phyloP scores from a whole-genome alignment of 2,329 filamentous ascomycete genomes.

The Bipolaris cookei region DNA sequence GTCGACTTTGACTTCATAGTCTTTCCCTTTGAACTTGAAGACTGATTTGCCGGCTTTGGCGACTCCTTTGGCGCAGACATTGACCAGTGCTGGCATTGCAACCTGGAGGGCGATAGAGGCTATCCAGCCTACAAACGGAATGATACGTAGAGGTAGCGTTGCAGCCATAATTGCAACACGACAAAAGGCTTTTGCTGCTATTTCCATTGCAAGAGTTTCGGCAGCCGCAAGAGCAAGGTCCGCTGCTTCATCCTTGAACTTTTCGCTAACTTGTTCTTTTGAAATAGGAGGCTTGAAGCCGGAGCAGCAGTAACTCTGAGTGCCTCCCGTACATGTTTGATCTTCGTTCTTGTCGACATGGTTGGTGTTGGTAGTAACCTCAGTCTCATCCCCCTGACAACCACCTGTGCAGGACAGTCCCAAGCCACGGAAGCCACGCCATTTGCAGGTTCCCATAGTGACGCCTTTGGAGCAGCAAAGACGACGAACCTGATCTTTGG shows the following conservation, averaged over 20 bases:
- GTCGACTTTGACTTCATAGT: slow-evolving; percentile 26
- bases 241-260: not conserved
- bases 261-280: slow-evolving; percentile 3
- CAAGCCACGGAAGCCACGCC: slow-evolving; percentile 8
- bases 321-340: slow-evolving; percentile 37
- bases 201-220: slow-evolving; percentile 39
- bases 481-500: not conserved
- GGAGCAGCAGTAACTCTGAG: slow-evolving; percentile 27
- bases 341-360: slow-evolving; percentile 37
- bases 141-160: slow-evolving; percentile 21
- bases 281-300: slow-evolving; percentile 38
- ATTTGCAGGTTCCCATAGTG: slow-evolving; percentile 8
- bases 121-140: slow-evolving; percentile 21
- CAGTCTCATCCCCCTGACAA: slow-evolving; percentile 29
- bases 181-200: slow-evolving; percentile 48
- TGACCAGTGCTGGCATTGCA: slow-evolving; percentile 40
- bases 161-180: slow-evolving; percentile 43
- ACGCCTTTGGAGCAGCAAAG: slow-evolving; percentile 8
- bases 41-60: slow-evolving; percentile 43
- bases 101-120: slow-evolving; percentile 23
- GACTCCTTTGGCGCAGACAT: slow-evolving; percentile 42
- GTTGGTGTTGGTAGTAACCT: slow-evolving; percentile 35
- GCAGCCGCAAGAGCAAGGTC: slow-evolving; percentile 20
- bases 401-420: slow-evolving; percentile 3
- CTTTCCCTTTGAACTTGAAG: slow-evolving; percentile 41